These are phyloP conservation scores for Annulohypoxylon truncatum DNA, from an alignment of 2,329 filamentous ascomycete genomes.

Conservation along the genomic window DNA sequence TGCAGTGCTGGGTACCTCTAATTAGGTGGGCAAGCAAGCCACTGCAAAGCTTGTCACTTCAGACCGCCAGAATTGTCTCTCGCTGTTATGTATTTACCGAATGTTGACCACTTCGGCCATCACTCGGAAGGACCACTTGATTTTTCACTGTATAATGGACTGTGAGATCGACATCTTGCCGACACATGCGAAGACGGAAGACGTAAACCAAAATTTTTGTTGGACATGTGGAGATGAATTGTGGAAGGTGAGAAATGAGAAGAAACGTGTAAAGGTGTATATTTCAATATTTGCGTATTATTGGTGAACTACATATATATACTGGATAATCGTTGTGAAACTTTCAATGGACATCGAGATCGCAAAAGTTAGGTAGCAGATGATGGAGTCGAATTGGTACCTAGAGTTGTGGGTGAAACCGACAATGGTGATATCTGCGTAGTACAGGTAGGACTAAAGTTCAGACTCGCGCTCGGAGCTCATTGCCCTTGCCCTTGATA, in stretches of 20 bases:
- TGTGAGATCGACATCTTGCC: conserved; percentile 28
- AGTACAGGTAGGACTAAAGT: not conserved
- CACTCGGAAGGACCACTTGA: conserved; percentile 24
- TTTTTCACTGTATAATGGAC: conserved; percentile 10
- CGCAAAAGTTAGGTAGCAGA: conserved; percentile 1
- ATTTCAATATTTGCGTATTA: not conserved
- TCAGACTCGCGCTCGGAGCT: not conserved
- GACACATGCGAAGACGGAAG: conserved; percentile 4
- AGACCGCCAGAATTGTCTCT: conserved; percentile 29
- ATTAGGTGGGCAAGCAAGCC: not conserved
- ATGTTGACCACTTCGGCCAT: conserved; percentile 34
- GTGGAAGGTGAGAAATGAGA: conserved; percentile 14
- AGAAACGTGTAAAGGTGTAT: not conserved
- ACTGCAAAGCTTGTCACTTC: conserved; percentile 16
- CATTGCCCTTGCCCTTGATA: not conserved
- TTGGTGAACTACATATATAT: not conserved
- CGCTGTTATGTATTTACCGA: conserved; percentile 12
- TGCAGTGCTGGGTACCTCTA: not conserved
- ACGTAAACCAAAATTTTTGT: conserved; percentile 19
- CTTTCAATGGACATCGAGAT: conserved; percentile 1
- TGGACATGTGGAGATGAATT: conserved; percentile 14
- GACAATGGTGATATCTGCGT: conserved; percentile 13
- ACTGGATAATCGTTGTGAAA: not conserved
- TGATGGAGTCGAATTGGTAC: conserved; percentile 16
- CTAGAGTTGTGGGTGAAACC: conserved; percentile 22